Evolutionary conservation across 768 basidiomycete genomes (phyloP), one percentile per base, ranked within the genome.

Genomic region (Tulasnella sp.): DNA sequence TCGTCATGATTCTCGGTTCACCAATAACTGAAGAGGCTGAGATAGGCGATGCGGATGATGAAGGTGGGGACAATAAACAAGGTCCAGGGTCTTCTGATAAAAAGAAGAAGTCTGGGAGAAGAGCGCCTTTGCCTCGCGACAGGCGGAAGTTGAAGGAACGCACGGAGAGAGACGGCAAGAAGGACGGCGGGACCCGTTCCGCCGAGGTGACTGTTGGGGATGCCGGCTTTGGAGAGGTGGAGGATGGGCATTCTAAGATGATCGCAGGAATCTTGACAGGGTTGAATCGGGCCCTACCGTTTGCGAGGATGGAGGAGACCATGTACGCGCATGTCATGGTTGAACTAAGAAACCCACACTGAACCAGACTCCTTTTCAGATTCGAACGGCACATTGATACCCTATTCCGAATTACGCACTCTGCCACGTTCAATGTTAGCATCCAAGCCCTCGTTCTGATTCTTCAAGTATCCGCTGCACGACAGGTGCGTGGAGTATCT

Each of bases 401-500:
- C 0, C 81, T 97, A 21, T 98, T 97, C 78, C 78, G 84, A 46
- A 92, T 99, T 66, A 93, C 92, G 2, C 94, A 97, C 71, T 87
- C 80, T 7, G 92, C 91, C 7, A 96, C 92, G 0, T 99, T 99
- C 80, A 96, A 94, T 69, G 92, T 92, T 66, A 91, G 91, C 9
- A 79, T 98, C 3, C 94, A 94, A 69, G 88, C 93, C 0, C 80
- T 98, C 0, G 78, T 87, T 41, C 78, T 98, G 4, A 87, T 97
- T 60, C 86, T 87, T 67, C 92, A 90, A 65, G 86, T 98, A 41
- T 74, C 80, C 15, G 72, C 79, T 0, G 77, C 83, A 0, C 74
- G 67, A 46, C 60, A 65, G 52, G 65, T 65, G 52, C 19, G 66
- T n/a, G n/a, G n/a, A n/a, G n/a, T n/a, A n/a, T n/a, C n/a, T n/a